Evolutionary conservation across 2,329 filamentous ascomycete genomes (phyloP).

Genomic region (Trichoderma sp.): DNA sequence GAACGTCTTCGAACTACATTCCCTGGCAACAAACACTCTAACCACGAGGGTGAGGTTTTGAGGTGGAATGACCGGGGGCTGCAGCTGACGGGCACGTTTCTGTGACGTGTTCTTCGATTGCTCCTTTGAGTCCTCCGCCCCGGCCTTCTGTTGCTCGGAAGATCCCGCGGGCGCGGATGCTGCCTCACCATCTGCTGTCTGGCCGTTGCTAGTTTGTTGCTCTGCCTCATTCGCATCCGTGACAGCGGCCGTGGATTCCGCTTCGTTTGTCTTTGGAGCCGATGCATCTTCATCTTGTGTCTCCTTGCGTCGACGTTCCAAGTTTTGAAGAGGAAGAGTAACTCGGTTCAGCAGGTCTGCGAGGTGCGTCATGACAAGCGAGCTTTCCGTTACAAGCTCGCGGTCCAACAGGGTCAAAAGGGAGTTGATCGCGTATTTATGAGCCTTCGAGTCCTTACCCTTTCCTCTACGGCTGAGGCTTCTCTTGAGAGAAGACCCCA

Average conservation of each 20-base stretch:
- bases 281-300: slow-evolving; percentile 51
- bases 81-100: slow-evolving; percentile 61
- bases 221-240: slow-evolving; percentile 32
- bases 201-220: slow-evolving; percentile 33
- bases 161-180: slow-evolving; percentile 32
- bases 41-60: slow-evolving; percentile 92
- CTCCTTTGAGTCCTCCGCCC: slow-evolving; percentile 30
- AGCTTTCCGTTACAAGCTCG: slow-evolving; percentile 95
- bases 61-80: slow-evolving; percentile 82
- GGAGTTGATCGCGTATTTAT: slow-evolving; percentile 90
- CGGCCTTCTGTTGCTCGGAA: slow-evolving; percentile 29
- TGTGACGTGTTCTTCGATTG: slow-evolving; percentile 44
- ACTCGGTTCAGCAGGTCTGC: slow-evolving; percentile 85
- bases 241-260: slow-evolving; percentile 38
- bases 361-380: slow-evolving; percentile 92
- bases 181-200: slow-evolving; percentile 22
- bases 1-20: slow-evolving; percentile 98
- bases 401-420: slow-evolving; percentile 85
- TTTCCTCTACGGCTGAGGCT: slow-evolving; percentile 82
- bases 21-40: slow-evolving; percentile 91
- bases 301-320: slow-evolving; percentile 83
- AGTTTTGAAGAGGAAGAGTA: slow-evolving; percentile 78
- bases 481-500: slow-evolving; percentile 73
- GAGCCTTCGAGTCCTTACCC: slow-evolving; percentile 77
- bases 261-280: slow-evolving; percentile 41